Conservation (phyloP, 169 alveolate species). For the Cryptosporidium felis region DNA sequence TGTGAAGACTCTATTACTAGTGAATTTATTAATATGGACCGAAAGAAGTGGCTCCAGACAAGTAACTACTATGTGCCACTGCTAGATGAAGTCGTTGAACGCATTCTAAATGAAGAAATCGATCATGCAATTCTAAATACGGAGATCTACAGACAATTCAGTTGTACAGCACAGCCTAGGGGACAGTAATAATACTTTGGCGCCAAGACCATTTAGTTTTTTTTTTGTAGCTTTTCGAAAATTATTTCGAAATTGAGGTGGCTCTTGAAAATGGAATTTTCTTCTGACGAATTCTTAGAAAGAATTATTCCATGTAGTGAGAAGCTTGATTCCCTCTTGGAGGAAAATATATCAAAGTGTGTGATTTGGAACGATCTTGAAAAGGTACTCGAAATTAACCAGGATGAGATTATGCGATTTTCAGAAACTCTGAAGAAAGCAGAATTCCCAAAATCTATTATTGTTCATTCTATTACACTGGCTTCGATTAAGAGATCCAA, state of each 20-base stretch:
- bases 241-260: neutral
- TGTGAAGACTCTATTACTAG: conserved; percentile 40
- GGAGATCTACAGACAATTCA: neutral
- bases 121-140: neutral
- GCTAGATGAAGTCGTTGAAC: conserved; percentile 10
- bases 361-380: neutral
- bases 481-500: neutral
- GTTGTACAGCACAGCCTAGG: neutral
- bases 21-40: conserved; percentile 3
- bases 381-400: neutral
- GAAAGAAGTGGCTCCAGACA: conserved; percentile 23
- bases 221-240: neutral
- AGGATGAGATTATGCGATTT: neutral
- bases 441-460: neutral
- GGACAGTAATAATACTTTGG: neutral
- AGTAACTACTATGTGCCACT: conserved; percentile 26
- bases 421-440: neutral
- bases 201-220: neutral
- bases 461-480: conserved; percentile 3
- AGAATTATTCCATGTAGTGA: conserved; percentile 22
- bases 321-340: neutral
- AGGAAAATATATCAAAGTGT: neutral
- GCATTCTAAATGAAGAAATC: conserved; percentile 5
- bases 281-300: conserved; percentile 18
- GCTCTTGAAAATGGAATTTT: neutral